phyloP scores from a whole-genome alignment of 1,284 basidiomycete species.

The Apiotrichum akiyoshidainum region DNA sequence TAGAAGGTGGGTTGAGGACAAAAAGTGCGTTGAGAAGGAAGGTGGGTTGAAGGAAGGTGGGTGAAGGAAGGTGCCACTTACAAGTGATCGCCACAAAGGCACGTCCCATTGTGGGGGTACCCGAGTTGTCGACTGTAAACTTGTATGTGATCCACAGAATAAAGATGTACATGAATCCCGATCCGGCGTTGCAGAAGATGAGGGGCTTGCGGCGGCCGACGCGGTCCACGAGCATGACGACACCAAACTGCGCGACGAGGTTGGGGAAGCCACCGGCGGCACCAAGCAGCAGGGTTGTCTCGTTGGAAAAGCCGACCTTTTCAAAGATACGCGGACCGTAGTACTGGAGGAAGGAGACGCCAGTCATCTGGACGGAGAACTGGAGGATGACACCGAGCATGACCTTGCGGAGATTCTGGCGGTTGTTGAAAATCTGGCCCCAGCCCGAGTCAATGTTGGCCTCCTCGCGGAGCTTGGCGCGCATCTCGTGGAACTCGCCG shows the following conservation, averaged over 20 bases:
- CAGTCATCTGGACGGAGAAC: constrained; percentile 56
- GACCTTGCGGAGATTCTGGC: constrained; percentile 52
- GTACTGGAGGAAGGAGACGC: constrained; percentile 57
- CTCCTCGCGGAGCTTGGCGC: constrained; percentile 43
- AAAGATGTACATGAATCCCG: constrained; percentile 37
- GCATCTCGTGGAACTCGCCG: constrained; percentile 43
- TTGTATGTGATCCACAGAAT: constrained; percentile 6
- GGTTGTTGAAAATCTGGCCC: constrained; percentile 56
- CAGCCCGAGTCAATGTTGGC: constrained; percentile 44
- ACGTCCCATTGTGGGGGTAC: constrained; percentile 2
- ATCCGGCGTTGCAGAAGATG: constrained; percentile 57
- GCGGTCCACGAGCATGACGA: constrained; percentile 55
- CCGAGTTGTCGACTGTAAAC: constrained; percentile 1
- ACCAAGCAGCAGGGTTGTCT: constrained; percentile 8
- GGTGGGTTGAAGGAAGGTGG: too few relatives aligned
- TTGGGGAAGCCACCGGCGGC: not conserved
- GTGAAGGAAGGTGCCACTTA: too few relatives aligned
- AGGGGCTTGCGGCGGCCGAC: constrained; percentile 57
- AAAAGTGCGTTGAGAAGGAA: too few relatives aligned
- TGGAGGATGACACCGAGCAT: constrained; percentile 52
- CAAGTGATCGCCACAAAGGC: constrained; percentile 9
- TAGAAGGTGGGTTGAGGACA: too few relatives aligned
- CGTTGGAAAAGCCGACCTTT: constrained; percentile 9
- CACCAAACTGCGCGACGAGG: constrained; percentile 23
- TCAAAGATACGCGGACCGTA: constrained; percentile 32